These are phyloP conservation scores for Rhazya stricta DNA, from an alignment of 257 asterid species.

Conservation along the genomic window DNA sequence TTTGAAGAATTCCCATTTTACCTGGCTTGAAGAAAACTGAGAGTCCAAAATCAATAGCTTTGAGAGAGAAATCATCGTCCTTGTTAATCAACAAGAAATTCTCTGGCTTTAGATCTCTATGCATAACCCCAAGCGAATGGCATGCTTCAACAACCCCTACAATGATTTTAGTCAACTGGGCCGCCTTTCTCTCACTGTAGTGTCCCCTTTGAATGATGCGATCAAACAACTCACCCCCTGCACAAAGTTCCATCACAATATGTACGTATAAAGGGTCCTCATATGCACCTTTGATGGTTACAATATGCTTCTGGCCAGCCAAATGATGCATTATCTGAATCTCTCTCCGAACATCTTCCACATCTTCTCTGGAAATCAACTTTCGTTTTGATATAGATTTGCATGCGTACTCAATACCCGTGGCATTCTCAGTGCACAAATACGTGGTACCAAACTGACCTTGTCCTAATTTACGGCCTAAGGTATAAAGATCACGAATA, in stretches of 20 bases:
- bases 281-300: constrained; percentile 83
- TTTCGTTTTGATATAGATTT: constrained; percentile 89
- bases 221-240: constrained; percentile 89
- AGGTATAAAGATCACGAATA: constrained; percentile 65
- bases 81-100: constrained; percentile 84
- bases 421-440: constrained; percentile 58
- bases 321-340: constrained; percentile 95
- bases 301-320: constrained; percentile 86
- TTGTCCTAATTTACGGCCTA: constrained; percentile 83
- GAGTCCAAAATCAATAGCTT: constrained; percentile 94
- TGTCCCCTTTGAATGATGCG: constrained; percentile 90
- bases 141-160: constrained; percentile 96
- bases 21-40: constrained; percentile 97
- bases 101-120: constrained; percentile 91
- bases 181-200: constrained; percentile 86
- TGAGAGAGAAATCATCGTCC: constrained; percentile 85
- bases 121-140: constrained; percentile 95
- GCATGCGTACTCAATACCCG: constrained; percentile 68
- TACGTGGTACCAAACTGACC: constrained; percentile 90
- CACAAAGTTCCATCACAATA: constrained; percentile 92
- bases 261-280: constrained; percentile 83
- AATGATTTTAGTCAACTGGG: constrained; percentile 73
- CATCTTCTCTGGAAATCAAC: constrained; percentile 74
- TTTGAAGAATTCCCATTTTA: constrained; percentile 8
- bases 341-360: constrained; percentile 92